Evolutionary conservation across 23 red algal genomes (phyloP).

Genomic region (Porphyridium purpureum): DNA sequence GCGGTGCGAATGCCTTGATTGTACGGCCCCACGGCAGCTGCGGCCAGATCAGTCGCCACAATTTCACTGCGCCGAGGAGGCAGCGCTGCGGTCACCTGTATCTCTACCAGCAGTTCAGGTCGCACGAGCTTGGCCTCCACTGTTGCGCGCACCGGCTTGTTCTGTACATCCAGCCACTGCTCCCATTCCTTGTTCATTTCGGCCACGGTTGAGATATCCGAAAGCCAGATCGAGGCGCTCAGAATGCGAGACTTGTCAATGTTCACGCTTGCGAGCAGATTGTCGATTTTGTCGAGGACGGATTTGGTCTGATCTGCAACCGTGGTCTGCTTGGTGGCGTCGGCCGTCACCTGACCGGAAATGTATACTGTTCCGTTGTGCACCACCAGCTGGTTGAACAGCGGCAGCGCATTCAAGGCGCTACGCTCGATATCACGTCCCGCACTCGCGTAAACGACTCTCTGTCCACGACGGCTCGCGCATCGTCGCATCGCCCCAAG

Average conservation of each 20-base stretch:
- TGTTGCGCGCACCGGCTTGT: slow-evolving; percentile 55
- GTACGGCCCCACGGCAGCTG: slow-evolving; percentile 89
- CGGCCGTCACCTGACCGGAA: slow-evolving; percentile 41
- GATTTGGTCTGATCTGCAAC: slow-evolving; percentile 30
- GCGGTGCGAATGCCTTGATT: slow-evolving; percentile 50
- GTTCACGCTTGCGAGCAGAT: slow-evolving; percentile 9
- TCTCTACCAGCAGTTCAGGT: slow-evolving; percentile 49
- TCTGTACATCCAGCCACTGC: slow-evolving; percentile 46
- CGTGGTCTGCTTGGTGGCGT: slow-evolving; percentile 14
- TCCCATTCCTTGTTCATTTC: slow-evolving; percentile 69
- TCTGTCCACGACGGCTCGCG: no score
- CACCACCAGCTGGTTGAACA: slow-evolving; percentile 29
- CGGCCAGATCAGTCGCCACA: slow-evolving; percentile 41
- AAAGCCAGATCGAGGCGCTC: slow-evolving; percentile 43
- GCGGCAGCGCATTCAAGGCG: no score
- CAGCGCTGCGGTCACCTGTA: slow-evolving; percentile 66
- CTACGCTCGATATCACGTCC: no score
- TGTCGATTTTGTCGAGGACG: slow-evolving; percentile 47
- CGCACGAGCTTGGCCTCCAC: slow-evolving; percentile 35
- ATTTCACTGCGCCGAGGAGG: slow-evolving; percentile 22
- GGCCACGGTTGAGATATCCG: slow-evolving; percentile 22
- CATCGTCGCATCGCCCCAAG: no score
- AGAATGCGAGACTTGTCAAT: slow-evolving; percentile 40
- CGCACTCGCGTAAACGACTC: no score
- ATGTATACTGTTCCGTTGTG: slow-evolving; percentile 51